Conservation (phyloP, 2,329 filamentous ascomycete genomes). For the Talaromyces sp. region DNA sequence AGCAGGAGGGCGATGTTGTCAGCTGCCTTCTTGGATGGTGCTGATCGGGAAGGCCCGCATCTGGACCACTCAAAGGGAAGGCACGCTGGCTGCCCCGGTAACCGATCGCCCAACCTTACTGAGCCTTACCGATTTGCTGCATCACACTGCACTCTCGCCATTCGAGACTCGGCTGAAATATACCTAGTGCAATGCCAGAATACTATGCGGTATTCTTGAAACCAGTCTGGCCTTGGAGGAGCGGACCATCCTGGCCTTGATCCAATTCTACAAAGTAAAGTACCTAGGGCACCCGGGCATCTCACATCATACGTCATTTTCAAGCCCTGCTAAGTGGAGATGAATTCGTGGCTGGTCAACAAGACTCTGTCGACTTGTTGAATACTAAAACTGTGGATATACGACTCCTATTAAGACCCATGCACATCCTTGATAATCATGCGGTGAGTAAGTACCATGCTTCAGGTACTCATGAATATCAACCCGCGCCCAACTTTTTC, state of each 20-base stretch:
- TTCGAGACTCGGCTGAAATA: background rate
- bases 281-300: background rate
- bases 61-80: constrained; percentile 1
- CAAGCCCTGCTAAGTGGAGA: background rate
- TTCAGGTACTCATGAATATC: background rate
- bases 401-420: background rate
- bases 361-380: background rate
- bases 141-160: background rate
- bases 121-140: background rate
- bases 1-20: background rate
- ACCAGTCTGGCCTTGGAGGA: background rate
- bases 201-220: too few relatives aligned
- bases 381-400: background rate
- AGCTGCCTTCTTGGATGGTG: background rate
- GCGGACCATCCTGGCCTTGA: background rate
- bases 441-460: background rate
- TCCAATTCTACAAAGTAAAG: background rate
- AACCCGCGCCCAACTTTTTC: background rate
- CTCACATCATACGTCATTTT: background rate
- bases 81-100: constrained; percentile 17
- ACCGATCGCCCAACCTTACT: constrained; percentile 6
- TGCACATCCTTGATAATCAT: background rate
- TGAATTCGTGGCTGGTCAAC: background rate
- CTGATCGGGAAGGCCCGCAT: constrained; percentile 11
- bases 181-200: too few relatives aligned